phyloP scores from a whole-genome alignment of 192 early-diverging fungal species.

The Coemansia sp. region DNA sequence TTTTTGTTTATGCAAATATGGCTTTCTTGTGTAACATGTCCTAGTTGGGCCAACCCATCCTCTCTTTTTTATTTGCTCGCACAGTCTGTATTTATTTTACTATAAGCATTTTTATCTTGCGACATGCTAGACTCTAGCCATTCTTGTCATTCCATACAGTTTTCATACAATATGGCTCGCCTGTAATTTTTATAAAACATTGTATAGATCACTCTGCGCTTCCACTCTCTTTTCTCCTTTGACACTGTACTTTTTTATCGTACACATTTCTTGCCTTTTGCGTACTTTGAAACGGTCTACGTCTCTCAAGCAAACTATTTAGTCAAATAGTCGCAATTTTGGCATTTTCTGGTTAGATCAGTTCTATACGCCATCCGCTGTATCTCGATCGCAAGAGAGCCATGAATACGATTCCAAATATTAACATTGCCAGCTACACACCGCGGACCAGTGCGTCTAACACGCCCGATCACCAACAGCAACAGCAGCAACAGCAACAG shows the following conservation, averaged over 20 bases:
- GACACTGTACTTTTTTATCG: slow-evolving; percentile 1
- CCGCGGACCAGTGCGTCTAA: not conserved
- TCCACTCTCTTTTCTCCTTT: not conserved
- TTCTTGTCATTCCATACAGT: too few relatives aligned
- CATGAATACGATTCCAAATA: slow-evolving; percentile 11
- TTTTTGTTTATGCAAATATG: not conserved
- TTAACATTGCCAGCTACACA: not conserved
- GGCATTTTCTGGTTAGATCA: too few relatives aligned
- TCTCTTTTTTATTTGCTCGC: not conserved
- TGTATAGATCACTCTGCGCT: not conserved
- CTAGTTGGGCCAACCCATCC: not conserved
- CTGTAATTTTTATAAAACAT: not conserved
- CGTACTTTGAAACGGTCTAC: not conserved
- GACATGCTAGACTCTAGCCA: not conserved
- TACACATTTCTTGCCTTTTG: not conserved
- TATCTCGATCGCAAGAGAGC: not conserved
- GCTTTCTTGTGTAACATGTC: slow-evolving; percentile 3
- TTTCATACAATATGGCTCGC: not conserved
- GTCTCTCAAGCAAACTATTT: not conserved
- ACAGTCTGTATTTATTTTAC: not conserved
- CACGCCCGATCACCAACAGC: not conserved
- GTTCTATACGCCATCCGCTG: too few relatives aligned
- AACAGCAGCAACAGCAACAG: not conserved
- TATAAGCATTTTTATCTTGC: not conserved
- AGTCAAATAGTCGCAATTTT: not conserved